A percentile compares a stretch with the other conserved stretches of the same genome.
phyloP scores from a whole-genome alignment of 2,329 filamentous ascomycete genomes.

The Xenoacremonium recifei region DNA sequence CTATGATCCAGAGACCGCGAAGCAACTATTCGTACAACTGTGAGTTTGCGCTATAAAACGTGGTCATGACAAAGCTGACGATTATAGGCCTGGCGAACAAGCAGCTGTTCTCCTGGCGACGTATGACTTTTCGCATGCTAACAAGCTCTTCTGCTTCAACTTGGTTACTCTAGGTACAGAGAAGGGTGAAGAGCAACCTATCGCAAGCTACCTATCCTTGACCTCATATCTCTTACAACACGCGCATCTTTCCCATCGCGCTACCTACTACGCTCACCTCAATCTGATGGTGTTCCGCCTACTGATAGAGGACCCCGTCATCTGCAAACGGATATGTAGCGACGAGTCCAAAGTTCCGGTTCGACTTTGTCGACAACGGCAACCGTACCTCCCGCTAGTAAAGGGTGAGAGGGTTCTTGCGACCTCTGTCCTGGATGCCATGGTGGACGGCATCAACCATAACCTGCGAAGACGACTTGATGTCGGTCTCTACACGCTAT shows the following conservation, averaged over 20 bases:
- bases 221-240: conserved; percentile 93
- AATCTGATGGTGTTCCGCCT: conserved; percentile 83
- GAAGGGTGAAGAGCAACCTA: conserved; percentile 68
- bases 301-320: conserved; percentile 77
- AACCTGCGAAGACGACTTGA: conserved; percentile 86
- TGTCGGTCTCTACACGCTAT: conserved; percentile 78
- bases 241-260: conserved; percentile 77
- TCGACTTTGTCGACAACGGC: conserved; percentile 83
- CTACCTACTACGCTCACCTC: conserved; percentile 79
- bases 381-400: conserved; percentile 78
- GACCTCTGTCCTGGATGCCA: conserved; percentile 76
- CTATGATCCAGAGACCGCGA: conserved; percentile 76
- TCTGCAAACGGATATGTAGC: conserved; percentile 82
- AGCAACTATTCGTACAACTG: conserved; percentile 76
- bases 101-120: conserved; percentile 79
- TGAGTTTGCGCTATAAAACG: no score
- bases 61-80: not conserved
- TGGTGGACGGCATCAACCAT: conserved; percentile 90
- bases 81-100: conserved; percentile 68
- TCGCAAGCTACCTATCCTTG: conserved; percentile 80
- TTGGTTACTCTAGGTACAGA: conserved; percentile 63
- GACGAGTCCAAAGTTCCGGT: conserved; percentile 72
- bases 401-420: conserved; percentile 71
- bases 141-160: conserved; percentile 91
- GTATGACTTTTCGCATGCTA: conserved; percentile 92